A percentile compares a stretch with the other conserved stretches of the same genome.
Evolutionary conservation across 2,329 filamentous ascomycete genomes (phyloP).

Genomic region (Fusarium sarcochroum): DNA sequence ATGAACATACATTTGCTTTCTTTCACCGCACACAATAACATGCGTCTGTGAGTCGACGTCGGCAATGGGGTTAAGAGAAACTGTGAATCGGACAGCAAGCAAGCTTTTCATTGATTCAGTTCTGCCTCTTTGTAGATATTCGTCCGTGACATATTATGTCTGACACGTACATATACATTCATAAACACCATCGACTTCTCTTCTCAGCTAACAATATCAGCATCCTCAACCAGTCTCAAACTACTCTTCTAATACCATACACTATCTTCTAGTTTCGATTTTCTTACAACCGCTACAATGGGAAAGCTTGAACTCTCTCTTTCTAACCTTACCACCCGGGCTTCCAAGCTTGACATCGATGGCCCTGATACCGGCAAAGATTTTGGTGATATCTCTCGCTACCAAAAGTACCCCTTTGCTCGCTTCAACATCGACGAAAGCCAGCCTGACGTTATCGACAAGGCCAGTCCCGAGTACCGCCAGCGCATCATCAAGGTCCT

Average conservation of each 20-base stretch:
- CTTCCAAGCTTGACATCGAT: conserved; percentile 5
- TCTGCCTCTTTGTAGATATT: background rate
- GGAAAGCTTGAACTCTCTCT: conserved; percentile 2
- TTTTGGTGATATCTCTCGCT: background rate
- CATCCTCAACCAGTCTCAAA: background rate
- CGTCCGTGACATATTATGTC: conserved; percentile 1
- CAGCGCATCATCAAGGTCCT: conserved; percentile 14
- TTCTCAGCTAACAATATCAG: background rate
- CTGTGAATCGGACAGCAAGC: background rate
- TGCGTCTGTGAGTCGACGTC: background rate
- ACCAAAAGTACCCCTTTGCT: conserved; percentile 17
- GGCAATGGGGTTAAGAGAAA: background rate
- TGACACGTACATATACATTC: conserved; percentile 10
- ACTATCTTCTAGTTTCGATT: background rate
- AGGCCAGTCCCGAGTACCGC: conserved; percentile 27
- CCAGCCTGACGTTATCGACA: conserved; percentile 4
- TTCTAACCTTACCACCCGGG: background rate
- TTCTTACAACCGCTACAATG: conserved; percentile 9
- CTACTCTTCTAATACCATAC: background rate
- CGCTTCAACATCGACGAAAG: background rate
- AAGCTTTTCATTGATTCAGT: background rate
- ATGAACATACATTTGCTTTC: no score
- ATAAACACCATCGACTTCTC: background rate
- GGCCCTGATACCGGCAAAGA: background rate
- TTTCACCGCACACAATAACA: background rate